Evolutionary conservation across 1,284 basidiomycete species (phyloP).

Genomic region (Trametes sp.): DNA sequence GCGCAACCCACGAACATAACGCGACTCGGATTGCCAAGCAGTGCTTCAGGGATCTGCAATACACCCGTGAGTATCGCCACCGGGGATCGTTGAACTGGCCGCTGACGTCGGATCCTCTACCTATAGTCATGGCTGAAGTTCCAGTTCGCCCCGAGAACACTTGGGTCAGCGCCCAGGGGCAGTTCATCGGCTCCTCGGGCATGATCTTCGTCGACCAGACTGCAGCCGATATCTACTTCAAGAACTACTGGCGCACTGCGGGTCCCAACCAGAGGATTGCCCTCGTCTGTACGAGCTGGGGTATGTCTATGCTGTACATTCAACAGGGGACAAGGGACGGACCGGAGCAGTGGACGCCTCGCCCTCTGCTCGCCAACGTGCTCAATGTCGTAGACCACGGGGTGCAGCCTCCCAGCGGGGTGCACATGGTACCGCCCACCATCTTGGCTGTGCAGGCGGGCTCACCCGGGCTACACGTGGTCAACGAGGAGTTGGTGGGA

Average conservation of each 20-base stretch:
- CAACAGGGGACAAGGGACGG: background rate
- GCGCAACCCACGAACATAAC: too few relatives aligned
- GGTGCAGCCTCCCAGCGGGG: background rate
- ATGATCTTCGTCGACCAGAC: background rate
- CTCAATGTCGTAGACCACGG: conserved; percentile 3
- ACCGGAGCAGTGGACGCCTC: background rate
- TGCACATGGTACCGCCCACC: background rate
- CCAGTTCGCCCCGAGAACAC: background rate
- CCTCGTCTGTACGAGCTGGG: conserved; percentile 4
- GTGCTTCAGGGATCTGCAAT: too few relatives aligned
- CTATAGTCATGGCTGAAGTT: background rate
- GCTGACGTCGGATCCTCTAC: background rate
- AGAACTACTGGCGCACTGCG: background rate
- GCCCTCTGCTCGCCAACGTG: background rate
- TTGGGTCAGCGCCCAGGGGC: background rate
- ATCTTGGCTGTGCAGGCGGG: background rate
- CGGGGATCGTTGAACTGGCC: too few relatives aligned
- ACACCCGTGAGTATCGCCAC: too few relatives aligned
- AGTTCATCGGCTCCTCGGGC: background rate
- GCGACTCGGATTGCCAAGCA: too few relatives aligned
- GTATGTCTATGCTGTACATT: conserved; percentile 1
- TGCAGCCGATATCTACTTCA: background rate
- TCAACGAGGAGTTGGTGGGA: background rate
- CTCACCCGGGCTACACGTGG: background rate
- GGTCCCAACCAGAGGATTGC: background rate